Evolutionary conservation across 371 early-diverging fungal species (phyloP), one percentile per base, ranked within the genome.

Genomic region (Basidiobolus heterosporus): DNA sequence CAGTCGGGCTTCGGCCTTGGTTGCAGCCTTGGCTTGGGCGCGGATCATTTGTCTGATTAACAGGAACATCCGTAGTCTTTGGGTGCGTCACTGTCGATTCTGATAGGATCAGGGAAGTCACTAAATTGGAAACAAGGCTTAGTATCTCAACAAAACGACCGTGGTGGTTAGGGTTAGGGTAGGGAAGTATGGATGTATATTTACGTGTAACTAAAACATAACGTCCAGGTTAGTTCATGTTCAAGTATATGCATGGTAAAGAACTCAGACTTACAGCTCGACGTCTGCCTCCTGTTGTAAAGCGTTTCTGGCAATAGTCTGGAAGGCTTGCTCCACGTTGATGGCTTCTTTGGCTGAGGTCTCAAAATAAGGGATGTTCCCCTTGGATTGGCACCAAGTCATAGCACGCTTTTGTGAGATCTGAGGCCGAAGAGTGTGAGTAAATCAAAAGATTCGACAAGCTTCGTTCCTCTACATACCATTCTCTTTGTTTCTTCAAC

Each of bases 261-360:
- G 2, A 15, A 57, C 6, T n/a, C n/a, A 0, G 38, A 38, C 56
- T 62, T 74, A 88, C 81, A 88, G 60, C 55, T 88, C 88, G 22
- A 85, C 81, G 43, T 92, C 92, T 20, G 79, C 70, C 62, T 94
- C 94, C 65, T 90, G 90, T 54, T 80, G 75, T 50, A 96, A 66
- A 37, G 95, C 93, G 50, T 87, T 88, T 65, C 78, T 85, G 36
- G 93, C 94, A 61, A 93, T 88, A 20, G 89, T 85, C 54, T 84
- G 84, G 75, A 97, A 97, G 23, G 95, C 95, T 48, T 79, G 74
- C 49, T 97, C 98, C 20, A 97, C 93, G 50, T 97, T 93, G 67
- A 88, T 90, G 42, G 87, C 90, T 61, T 91, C 92, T 67, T 93
- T 94, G 19, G 98, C 98, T 52, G 81, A 80, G 16, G 95, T 93